Evolutionary conservation across 2,329 filamentous ascomycete species (phyloP), one percentile per base, ranked within the genome.

Genomic region (Aureobasidium lini): DNA sequence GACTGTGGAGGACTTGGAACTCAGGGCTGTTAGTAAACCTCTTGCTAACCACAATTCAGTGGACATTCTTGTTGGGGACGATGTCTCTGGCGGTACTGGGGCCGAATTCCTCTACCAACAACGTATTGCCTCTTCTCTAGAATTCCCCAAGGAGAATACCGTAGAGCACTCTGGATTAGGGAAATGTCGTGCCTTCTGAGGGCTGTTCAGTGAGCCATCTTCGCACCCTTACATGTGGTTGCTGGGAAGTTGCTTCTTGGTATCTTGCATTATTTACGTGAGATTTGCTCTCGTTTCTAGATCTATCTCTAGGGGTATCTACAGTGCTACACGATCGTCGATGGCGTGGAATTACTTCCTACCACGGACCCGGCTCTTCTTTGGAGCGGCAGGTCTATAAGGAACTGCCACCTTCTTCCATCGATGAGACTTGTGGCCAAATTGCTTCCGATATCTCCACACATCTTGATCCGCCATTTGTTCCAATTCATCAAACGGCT

Each of bases 361-460:
- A 13, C n/a, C 11, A 15, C 31, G 43, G 23, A 46, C 6, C 28
- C 42, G 10, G 6, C 28, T 32, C 50, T 18, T 43, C 28, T 54
- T 42, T 5, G 50, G 15, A 13, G 28, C 28, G 7, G 16, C 39
- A 11, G 37, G n/a, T 6, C 29, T 48, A 15, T 31, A 31, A 4
- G 39, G 42, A 10, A 23, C 9, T 29, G 54, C 11, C 32, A 18
- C 15, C 23, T n/a, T 39, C n/a, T 10, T 47, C 43, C 23, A 32
- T 39, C 15, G 42, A 32, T 32, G 43, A 36, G 42, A 40, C 13
- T 2, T 3, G 5, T 40, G 34, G 31, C 34, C 34, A 31, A 57
- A 48, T 6, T 40, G 42, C 43, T 57, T 57, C 8, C 32, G 31
- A 43, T 57, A 57, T 34, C 48, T 23, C 54, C 54, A 48, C 11